Evolutionary conservation across 371 early-diverging fungal species (phyloP), one percentile per base, ranked within the genome.

Genomic region (Syncephalastrum sp.): DNA sequence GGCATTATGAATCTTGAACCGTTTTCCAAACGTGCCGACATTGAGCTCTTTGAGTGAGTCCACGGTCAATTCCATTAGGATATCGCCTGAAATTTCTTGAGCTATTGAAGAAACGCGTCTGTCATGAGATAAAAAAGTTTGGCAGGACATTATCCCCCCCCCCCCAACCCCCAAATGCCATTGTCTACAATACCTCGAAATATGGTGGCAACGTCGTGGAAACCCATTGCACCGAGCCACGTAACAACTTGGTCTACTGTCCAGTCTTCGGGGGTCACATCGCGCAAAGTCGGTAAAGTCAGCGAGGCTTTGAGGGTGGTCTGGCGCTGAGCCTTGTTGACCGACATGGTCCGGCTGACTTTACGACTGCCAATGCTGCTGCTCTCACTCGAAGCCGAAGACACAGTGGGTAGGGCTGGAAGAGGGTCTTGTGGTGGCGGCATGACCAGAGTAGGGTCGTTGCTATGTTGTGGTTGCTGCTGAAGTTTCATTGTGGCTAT

Each of bases 31-130:
- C 1, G 83, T 78, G 21, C 52, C 63, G 42, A 86, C 74, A 16
- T 84, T 75, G n/a, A 86, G 61, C 52, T 86, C 86, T 55, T 86
- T 86, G 21, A 86, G 64, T 8, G 82, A 78, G 46, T 79, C 69
- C 44, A 84, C 59, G 45, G 79, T 72, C 33, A 86, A 57, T 43
- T 81, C 82, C 14, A 84, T 50, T 14, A 86, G 64, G 12, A 82
- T 77, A 21, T 84, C 84, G 16, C 86, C 86, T 12, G 79, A 79
- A 46, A 86, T 84, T 41, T 86, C 86, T 54, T 82, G 78, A 5
- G 79, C 82, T 81, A 62, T 5, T 12, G 42, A 56, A 21, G 14
- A 29, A 19, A 41, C 27, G n/a, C 14, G 19, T 27, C 29, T n/a
- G 13, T 16, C 42, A 29, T 16, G 19, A 55, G 46, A 47, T 29